Evolutionary conservation across 2,329 filamentous ascomycete genomes (phyloP), one percentile per base, ranked within the genome.

Genomic region (Colletotrichum zoysiae): DNA sequence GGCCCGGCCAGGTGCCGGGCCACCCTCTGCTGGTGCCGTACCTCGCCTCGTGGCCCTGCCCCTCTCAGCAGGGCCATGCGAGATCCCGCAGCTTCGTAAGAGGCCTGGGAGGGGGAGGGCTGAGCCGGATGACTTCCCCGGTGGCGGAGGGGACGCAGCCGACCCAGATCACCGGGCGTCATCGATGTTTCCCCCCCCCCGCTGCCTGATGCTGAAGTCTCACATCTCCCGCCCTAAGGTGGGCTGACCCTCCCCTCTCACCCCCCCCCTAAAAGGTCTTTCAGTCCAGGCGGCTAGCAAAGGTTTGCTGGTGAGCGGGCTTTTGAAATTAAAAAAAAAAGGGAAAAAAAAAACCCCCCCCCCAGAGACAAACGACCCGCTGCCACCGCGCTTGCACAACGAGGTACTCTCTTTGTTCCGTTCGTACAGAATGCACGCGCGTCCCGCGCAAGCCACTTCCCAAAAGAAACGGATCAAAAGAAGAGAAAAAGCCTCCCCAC

Each of bases 61-160:
- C 14, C 23, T 59, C 20, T 46, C 11, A 4, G n/a, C 2, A 18
- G 48, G 38, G 14, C 35, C 55, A 69, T 35, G n/a, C 61, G 4
- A 65, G 55, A 59, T 65, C 61, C 61, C 61, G 61, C 67, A 70
- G 67, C 55, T n/a, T 55, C 61, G 55, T 40, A 40, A 26, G 20
- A 23, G 23, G 38, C n/a, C 3, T 26, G 4, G 38, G 30, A 23
- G 48, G 48, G 26, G 26, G 5, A 14, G 50, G 16, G 14, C 26
- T 53, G 30, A 33, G 26, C 50, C 50, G 14, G 50, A 53, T 53
- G 11, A 30, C 50, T 9, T 7, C 23, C 26, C 50, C 12, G 12
- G 26, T 18, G 50, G 50, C 20, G 46, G 57, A 35, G 38, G 33
- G 16, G 40, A 9, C 16, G 12, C 14, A 48, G 33, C 46, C 7